These are phyloP conservation scores for Brassica incana DNA, from an alignment of 345 rosid genomes.

Conservation along the genomic window DNA sequence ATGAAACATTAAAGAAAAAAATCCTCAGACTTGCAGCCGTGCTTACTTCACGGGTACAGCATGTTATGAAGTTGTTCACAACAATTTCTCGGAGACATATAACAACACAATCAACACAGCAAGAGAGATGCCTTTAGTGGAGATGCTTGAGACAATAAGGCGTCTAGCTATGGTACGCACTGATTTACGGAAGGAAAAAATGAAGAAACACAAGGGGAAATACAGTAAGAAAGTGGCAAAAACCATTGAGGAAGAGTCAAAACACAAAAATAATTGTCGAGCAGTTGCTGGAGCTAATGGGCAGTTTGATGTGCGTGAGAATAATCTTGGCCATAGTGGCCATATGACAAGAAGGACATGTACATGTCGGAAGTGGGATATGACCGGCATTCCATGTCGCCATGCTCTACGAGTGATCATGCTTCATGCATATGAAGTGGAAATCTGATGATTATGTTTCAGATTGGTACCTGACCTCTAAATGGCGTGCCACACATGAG, in stretches of 20 bases:
- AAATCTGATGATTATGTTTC: neutral
- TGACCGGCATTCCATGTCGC: neutral
- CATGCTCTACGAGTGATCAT: neutral
- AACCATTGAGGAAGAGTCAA: neutral
- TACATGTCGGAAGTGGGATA: neutral
- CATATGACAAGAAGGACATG: neutral
- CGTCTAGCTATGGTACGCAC: neutral
- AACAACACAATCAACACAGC: neutral
- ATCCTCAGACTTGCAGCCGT: neutral
- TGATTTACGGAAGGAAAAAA: neutral
- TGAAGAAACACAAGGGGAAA: neutral
- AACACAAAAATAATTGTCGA: neutral
- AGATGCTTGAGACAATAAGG: neutral
- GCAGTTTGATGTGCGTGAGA: neutral
- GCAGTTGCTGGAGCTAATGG: neutral
- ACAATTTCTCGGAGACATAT: neutral
- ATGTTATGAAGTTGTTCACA: neutral
- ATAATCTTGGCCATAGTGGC: neutral
- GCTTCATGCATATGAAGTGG: neutral
- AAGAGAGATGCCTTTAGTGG: neutral
- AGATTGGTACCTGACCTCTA: neutral
- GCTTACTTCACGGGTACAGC: neutral
- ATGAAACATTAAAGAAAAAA: neutral
- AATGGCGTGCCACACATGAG: neutral
- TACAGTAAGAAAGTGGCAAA: neutral